Base-by-base conservation (phyloP, 2,329 filamentous ascomycete species). In the Colletotrichum higginsianum region DNA sequence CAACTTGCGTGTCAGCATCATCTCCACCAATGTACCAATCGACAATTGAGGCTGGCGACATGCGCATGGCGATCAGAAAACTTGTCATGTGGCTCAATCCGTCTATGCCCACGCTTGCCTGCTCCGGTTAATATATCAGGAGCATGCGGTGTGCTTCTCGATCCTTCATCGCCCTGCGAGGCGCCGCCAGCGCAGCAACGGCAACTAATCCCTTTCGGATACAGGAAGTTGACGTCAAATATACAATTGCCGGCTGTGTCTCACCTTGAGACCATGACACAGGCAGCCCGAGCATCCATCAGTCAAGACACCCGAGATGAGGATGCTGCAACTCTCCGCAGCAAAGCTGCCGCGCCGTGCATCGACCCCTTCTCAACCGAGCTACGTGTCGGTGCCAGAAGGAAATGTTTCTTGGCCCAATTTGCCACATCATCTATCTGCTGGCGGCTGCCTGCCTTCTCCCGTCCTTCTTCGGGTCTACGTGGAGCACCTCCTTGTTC, bases 101-200 rank as follows among this genome's bases (percentile, higher is more conserved):
- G 38, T 55, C 15, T 11, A 42, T 15, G 57, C n/a, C 18, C 46
- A 46, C 49, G 40, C 55, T 38, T 62, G 44, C 57, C 65, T 53
- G 55, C 53, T n/a, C 47, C 52, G 42, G 26, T 47, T 40, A 50
- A 30, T 67, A 38, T 40, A 38, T 47, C 47, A 49, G 55, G 35
- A 26, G 38, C 49, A 42, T 52, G 18, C 49, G 21, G 13, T 50
- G 35, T 44, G 35, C 56, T 30, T 71, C 40, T 42, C 55, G 44
- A 67, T 67, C n/a, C 67, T 57, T 61, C 67, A 13, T 30, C 23
- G 65, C 57, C 65, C 65, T 63, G 68, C 58, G 18, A 71, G 68
- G 65, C 69, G 61, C 61, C 44, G 69, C 65, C 69, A 72, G 55
- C 69, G 38, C 65, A 72, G 53, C 69, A 69, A 68, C 53, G 65